Percentiles rank a stretch among this genome's conserved stretches.
These are phyloP conservation scores for Cytospora chrysosperma DNA, from an alignment of 2,329 filamentous ascomycete genomes.

Conservation along the genomic window DNA sequence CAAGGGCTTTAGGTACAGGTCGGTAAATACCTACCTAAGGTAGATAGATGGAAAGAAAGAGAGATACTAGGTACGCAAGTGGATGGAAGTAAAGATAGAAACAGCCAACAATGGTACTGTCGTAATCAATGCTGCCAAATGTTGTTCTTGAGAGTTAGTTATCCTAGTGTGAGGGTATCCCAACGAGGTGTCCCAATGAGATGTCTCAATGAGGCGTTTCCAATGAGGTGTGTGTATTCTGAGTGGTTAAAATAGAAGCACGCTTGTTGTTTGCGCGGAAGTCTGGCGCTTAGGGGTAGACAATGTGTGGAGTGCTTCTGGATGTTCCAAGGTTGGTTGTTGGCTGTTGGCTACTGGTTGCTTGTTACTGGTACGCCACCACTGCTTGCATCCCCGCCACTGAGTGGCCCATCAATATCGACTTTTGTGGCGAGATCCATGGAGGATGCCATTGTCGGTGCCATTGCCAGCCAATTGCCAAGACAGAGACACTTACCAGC, in stretches of 20 bases:
- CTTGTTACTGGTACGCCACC: too few species aligned
- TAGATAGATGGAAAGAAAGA: too few species aligned
- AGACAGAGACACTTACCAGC: too few species aligned
- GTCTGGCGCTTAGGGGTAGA: constrained; percentile 6
- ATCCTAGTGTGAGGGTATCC: too few species aligned
- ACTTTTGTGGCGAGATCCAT: not conserved
- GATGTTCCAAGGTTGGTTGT: too few species aligned
- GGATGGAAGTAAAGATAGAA: not conserved
- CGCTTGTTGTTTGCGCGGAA: constrained; percentile 1
- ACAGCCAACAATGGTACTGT: not conserved
- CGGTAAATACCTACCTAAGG: too few species aligned
- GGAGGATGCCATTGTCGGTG: not conserved
- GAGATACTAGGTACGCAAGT: too few species aligned
- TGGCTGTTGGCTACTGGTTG: too few species aligned
- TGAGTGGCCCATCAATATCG: not conserved
- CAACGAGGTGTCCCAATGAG: not conserved
- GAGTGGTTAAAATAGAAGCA: not conserved
- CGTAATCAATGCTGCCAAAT: not conserved
- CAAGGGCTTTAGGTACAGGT: not conserved
- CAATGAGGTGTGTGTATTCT: too few species aligned
- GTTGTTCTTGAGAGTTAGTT: too few species aligned
- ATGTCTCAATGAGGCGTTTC: too few species aligned
- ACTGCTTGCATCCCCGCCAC: not conserved
- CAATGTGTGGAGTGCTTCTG: constrained; percentile 3
- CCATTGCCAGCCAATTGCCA: too few species aligned